Percentiles rank a stretch among this genome's conserved stretches.
These are phyloP conservation scores for Stephania japonica DNA, from an alignment of 164 flowering plant species.

Conservation along the genomic window DNA sequence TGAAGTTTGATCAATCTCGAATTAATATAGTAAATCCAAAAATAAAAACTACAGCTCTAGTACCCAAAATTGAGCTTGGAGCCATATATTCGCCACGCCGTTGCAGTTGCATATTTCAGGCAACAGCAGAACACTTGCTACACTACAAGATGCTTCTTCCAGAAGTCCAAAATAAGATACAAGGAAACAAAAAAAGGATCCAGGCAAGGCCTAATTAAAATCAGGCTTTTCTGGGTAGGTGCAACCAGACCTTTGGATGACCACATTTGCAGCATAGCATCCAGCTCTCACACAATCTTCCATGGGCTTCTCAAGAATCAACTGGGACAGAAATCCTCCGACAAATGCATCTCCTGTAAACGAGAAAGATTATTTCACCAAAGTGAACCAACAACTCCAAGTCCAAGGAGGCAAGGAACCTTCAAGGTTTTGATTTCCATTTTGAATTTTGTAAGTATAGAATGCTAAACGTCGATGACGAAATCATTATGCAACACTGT, in stretches of 20 bases:
- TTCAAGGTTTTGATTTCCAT: background rate
- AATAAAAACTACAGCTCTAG: background rate
- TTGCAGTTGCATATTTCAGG: background rate
- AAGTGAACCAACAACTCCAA: background rate
- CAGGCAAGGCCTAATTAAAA: slow-evolving; percentile 26
- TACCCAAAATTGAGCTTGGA: background rate
- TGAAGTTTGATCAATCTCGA: background rate
- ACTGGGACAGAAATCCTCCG: slow-evolving; percentile 83
- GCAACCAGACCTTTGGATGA: slow-evolving; percentile 97
- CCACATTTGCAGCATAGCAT: slow-evolving; percentile 77
- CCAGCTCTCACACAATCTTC: slow-evolving; percentile 86
- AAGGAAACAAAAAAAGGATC: background rate
- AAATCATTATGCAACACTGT: background rate
- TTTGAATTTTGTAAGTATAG: background rate
- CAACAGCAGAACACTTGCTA: background rate
- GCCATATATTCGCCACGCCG: background rate
- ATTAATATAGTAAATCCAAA: background rate
- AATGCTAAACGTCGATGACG: background rate
- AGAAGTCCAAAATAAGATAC: slow-evolving; percentile 3
- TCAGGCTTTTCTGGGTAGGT: slow-evolving; percentile 90
- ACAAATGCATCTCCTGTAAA: slow-evolving; percentile 88
- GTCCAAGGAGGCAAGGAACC: too few relatives aligned
- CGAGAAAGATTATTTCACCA: background rate
- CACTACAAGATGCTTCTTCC: background rate
- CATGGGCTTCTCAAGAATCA: slow-evolving; percentile 80